Conservation (phyloP, 2,329 filamentous ascomycete species). For the Penicillium capsulatum region DNA sequence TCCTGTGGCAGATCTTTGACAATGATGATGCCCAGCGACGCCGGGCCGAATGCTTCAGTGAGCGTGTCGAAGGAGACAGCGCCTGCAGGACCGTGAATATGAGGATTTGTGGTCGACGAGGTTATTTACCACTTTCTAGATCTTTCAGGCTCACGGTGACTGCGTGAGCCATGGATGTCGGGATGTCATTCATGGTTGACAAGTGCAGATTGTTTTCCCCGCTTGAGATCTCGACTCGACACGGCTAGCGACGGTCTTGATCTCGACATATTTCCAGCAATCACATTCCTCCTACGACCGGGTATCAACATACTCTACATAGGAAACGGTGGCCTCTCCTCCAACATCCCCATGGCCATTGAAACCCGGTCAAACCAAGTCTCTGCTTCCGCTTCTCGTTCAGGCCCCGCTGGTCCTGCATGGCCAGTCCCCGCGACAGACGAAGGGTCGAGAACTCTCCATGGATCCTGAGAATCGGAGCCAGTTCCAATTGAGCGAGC, state of each 20-base stretch:
- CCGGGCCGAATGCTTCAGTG: conserved; percentile 75
- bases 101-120: too few relatives aligned
- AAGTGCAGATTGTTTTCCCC: conserved; percentile 14
- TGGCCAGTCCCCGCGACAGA: too few relatives aligned
- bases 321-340: too few relatives aligned
- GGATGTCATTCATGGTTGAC: conserved; percentile 15
- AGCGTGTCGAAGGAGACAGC: conserved; percentile 44
- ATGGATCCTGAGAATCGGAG: too few relatives aligned
- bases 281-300: too few relatives aligned
- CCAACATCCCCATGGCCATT: neutral
- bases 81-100: too few relatives aligned
- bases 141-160: conserved; percentile 49
- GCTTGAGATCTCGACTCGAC: conserved; percentile 6
- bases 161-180: conserved; percentile 32
- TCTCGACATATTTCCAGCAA: too few relatives aligned
- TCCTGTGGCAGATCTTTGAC: conserved; percentile 75
- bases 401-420: too few relatives aligned
- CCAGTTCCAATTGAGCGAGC: too few relatives aligned
- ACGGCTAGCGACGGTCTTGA: conserved; percentile 21
- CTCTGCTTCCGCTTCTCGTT: neutral
- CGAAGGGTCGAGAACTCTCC: too few relatives aligned
- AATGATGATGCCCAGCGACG: conserved; percentile 87
- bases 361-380: neutral
- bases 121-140: conserved; percentile 48
- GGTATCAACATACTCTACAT: too few relatives aligned